phyloP scores from a whole-genome alignment of 805 yeast genomes.

The Saccharomycopsis sp. region DNA sequence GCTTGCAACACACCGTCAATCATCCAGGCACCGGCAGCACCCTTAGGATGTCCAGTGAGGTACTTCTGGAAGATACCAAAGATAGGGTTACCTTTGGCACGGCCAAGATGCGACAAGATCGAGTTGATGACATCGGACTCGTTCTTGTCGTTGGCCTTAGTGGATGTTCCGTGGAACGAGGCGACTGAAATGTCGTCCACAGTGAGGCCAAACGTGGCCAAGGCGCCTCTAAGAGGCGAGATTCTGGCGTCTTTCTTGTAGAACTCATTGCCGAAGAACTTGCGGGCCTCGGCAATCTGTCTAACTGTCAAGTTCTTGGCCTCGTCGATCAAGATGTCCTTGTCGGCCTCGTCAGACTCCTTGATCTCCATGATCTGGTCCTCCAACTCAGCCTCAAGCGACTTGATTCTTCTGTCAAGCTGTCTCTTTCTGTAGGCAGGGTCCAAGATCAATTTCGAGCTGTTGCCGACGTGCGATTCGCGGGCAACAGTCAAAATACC shows the following conservation, averaged over 20 bases:
- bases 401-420: constrained; percentile 73
- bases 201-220: constrained; percentile 88
- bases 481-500: constrained; percentile 98
- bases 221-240: constrained; percentile 94
- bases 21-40: constrained; percentile 99
- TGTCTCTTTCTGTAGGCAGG: constrained; percentile 92
- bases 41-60: constrained; percentile 99
- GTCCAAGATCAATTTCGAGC: constrained; percentile 56
- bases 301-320: constrained; percentile 75
- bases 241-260: constrained; percentile 86
- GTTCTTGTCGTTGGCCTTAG: constrained; percentile 97
- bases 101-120: constrained; percentile 93
- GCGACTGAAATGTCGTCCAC: constrained; percentile 95
- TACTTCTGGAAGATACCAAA: constrained; percentile 98
- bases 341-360: constrained; percentile 44
- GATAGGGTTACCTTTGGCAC: constrained; percentile 96
- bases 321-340: constrained; percentile 61
- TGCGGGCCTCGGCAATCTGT: constrained; percentile 84
- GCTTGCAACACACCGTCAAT: constrained; percentile 96
- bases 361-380: constrained; percentile 60
- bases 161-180: constrained; percentile 99
- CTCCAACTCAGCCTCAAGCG: constrained; percentile 63
- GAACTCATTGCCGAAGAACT: constrained; percentile 94
- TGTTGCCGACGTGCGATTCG: constrained; percentile 62
- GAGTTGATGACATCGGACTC: constrained; percentile 86